phyloP scores from a whole-genome alignment of 148 eudicot genomes.

The Euryodendron excelsum region DNA sequence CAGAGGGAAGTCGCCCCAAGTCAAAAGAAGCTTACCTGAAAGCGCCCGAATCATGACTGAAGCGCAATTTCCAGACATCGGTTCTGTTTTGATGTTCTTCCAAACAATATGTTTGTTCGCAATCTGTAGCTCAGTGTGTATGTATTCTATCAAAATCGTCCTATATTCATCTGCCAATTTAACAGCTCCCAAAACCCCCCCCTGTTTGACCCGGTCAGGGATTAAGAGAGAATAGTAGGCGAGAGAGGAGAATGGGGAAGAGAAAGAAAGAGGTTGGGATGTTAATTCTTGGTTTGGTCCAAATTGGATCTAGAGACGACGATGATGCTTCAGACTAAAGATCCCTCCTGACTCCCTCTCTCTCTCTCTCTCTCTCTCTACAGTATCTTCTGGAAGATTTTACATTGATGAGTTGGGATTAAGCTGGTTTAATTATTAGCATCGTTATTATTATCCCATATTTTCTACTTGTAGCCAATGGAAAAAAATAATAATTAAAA shows the following conservation, averaged over 20 bases:
- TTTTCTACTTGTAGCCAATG: too few species aligned
- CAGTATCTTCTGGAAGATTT: neutral
- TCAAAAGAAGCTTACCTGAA: constrained; percentile 44
- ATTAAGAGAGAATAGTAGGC: neutral
- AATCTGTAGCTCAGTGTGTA: neutral
- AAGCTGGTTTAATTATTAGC: too few species aligned
- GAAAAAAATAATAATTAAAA: too few species aligned
- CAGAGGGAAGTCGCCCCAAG: neutral
- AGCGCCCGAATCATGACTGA: constrained; percentile 25
- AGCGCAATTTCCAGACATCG: constrained; percentile 12
- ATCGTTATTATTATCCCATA: too few species aligned
- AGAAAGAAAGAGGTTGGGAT: neutral
- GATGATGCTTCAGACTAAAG: neutral
- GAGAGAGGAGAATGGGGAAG: neutral
- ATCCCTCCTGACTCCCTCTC: neutral
- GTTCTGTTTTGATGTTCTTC: neutral
- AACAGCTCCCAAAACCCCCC: neutral
- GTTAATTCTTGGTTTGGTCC: neutral
- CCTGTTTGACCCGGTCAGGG: neutral
- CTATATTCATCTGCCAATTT: neutral
- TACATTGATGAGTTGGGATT: too few species aligned
- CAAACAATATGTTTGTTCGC: neutral
- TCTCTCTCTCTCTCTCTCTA: constrained; percentile 1
- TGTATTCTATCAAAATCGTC: neutral
- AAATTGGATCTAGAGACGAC: neutral